Base-by-base conservation (phyloP, 1,284 basidiomycete species). In the Ganoderma meredithae region DNA sequence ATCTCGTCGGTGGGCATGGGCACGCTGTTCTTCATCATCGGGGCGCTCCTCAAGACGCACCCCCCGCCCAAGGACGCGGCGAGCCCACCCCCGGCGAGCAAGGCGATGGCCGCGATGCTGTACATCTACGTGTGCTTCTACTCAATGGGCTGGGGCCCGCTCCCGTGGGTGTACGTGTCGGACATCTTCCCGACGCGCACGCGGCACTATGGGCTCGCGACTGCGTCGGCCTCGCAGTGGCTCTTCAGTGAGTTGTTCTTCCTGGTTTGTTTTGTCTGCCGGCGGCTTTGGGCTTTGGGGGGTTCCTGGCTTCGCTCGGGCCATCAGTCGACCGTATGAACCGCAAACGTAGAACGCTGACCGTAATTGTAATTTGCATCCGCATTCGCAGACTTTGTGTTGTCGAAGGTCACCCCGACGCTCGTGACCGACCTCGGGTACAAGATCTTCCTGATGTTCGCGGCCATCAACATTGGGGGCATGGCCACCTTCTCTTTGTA, bases 111-210 rank as follows among this genome's bases (percentile, higher is more conserved):
- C 1, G 91, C 86, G 1, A 87, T 93, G 86, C 75, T 93, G 12
- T 93, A 93, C 74, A 86, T 93, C 60, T 93, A 90, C 71, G 91
- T 91, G 31, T 88, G 86, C 76, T 93, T 92, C 80, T 93, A 92
- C 75, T 89, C 88, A 0, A 88, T 93, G 86, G 92, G 75, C 12
- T 79, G 77, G 77, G 76, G 76, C 19, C 75, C 74, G 33, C 70
- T 79, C 7, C 78, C 78, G 73, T 74, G 91, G 91, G 88, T 93
- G 7, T 93, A 93, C 73, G 88, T 88, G 27, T 83, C 91, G 15
- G 94, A 95, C 78, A 94, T 95, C 76, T 95, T 95, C 86, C 92
- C 90, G 36, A 95, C 92, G 47, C 82, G 92, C 56, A 94, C 93
- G 12, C 84, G 93, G 66, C 90, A 93, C 75, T 93, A 90, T 74